phyloP scores from a whole-genome alignment of 78 protist species.

The Dictyostelium firmibasis region DNA sequence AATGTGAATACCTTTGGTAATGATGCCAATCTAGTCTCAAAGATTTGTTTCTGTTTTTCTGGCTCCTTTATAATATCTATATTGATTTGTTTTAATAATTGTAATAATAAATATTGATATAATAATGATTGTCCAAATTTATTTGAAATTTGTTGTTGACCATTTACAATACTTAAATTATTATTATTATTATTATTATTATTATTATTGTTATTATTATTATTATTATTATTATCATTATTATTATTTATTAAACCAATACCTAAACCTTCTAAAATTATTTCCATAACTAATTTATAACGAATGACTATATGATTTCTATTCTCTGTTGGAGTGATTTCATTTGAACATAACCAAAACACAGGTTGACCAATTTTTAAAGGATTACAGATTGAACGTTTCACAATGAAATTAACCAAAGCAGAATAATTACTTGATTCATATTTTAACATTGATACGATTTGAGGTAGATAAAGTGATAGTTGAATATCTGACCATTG shows the following conservation, averaged over 20 bases:
- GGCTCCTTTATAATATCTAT: slow-evolving; percentile 71
- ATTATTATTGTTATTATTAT: neutral
- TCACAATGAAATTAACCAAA: slow-evolving; percentile 22
- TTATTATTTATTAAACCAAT: neutral
- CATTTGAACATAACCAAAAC: slow-evolving; percentile 74
- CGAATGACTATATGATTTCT: slow-evolving; percentile 3
- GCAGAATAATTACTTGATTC: slow-evolving; percentile 27
- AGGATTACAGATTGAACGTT: slow-evolving; percentile 66
- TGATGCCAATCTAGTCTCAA: slow-evolving; percentile 14
- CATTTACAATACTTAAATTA: too few species aligned
- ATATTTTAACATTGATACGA: slow-evolving; percentile 38
- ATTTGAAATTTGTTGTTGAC: neutral
- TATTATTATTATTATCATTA: neutral
- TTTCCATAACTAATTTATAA: slow-evolving; percentile 52
- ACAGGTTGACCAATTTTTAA: slow-evolving; percentile 52
- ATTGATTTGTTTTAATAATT: slow-evolving; percentile 34
- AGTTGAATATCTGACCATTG: slow-evolving; percentile 46
- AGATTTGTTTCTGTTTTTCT: slow-evolving; percentile 38
- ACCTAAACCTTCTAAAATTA: slow-evolving; percentile 46
- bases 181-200: neutral
- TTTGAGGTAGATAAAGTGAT: slow-evolving; percentile 46
- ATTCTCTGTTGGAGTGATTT: neutral
- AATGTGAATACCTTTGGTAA: slow-evolving; percentile 40
- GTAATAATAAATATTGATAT: slow-evolving; percentile 45
- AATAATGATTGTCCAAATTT: slow-evolving; percentile 44